Evolutionary conservation across 305 asterid species (phyloP), one percentile per base, ranked within the genome.

Genomic region (Fraxinus greggii): DNA sequence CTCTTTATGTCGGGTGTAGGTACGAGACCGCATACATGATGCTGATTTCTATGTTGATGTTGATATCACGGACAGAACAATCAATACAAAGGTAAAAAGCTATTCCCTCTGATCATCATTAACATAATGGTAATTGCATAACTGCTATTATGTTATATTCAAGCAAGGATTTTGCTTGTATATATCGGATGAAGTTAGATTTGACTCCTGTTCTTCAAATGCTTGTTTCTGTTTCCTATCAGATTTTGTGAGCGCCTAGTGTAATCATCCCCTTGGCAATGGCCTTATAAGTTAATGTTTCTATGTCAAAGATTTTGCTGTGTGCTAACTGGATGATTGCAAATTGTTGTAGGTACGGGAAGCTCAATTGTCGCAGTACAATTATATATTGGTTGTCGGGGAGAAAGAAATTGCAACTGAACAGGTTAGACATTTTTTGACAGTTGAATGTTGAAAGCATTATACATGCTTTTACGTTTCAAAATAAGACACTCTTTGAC

Each of bases 361-460:
- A 90, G 98, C 97, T 84, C 97, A 94, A 78, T 3, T 91, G 89
- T 94, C 95, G 0, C 94, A 94, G 76, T 94, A 92, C 93, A 94
- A 94, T 92, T 92, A 90, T 83, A 93, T 94, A 77, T 82, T 94
- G 87, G 98, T 94, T 5, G 98, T 94, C 73, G 98, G 97, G 0
- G 98, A 94, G 61, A 51, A 51, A 51, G 61, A 51, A 51, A 97
- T 94, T 51, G 92, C 90, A 54, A 89, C 91, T 28, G 93, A 90
- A 86, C 91, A 92, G 98, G 98, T 93, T 69, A 29, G 36, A 82
- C 51, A 29, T 80, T 51, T 65, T 23, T 69, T 80, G 82, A 35
- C 29, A 81, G 61, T 79, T 31, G 72, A 13, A 69, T 70, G 36
- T 63, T 63, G 36, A 31, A 33, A 10, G 69, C 32, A 21, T 51